phyloP scores from a whole-genome alignment of 768 basidiomycete genomes.

The Clavaria fumosa region DNA sequence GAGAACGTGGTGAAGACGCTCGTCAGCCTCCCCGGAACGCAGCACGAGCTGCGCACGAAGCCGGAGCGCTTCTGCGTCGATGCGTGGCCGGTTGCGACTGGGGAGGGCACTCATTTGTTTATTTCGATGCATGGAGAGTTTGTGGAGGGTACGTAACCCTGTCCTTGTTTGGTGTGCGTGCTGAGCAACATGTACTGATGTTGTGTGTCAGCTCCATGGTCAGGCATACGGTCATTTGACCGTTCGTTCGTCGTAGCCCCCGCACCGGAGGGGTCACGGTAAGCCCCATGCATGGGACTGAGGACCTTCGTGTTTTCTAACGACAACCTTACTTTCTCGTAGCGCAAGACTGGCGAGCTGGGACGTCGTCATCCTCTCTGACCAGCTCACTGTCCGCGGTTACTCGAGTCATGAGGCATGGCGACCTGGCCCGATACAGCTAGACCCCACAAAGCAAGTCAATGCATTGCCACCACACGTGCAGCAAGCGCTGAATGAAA shows the following conservation, averaged over 20 bases:
- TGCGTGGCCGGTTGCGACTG: conserved; percentile 60
- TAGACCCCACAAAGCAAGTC: conserved; percentile 35
- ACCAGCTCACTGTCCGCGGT: conserved; percentile 69
- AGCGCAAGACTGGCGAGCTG: conserved; percentile 75
- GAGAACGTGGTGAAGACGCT: conserved; percentile 49
- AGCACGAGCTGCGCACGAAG: conserved; percentile 67
- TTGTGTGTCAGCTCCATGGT: conserved; percentile 22
- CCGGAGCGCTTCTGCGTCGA: conserved; percentile 81
- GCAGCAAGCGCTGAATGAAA: conserved; percentile 32
- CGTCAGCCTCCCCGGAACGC: conserved; percentile 52
- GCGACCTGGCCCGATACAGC: conserved; percentile 56
- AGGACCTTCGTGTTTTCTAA: conserved; percentile 6
- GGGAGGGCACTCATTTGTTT: conserved; percentile 45
- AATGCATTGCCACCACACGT: conserved; percentile 24
- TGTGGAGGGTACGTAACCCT: conserved; percentile 45
- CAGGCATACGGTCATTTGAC: conserved; percentile 85
- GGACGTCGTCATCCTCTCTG: conserved; percentile 82
- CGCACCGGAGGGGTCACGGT: conserved; percentile 73
- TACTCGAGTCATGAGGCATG: conserved; percentile 77
- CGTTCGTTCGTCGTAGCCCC: conserved; percentile 79
- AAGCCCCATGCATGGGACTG: conserved; percentile 20
- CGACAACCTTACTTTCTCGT: conserved; percentile 7
- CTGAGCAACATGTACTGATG: background rate
- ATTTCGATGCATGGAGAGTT: conserved; percentile 83
- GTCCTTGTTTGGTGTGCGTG: background rate